phyloP scores from a whole-genome alignment of 2,329 filamentous ascomycete species.

The Pseudogymnoascus sp. region DNA sequence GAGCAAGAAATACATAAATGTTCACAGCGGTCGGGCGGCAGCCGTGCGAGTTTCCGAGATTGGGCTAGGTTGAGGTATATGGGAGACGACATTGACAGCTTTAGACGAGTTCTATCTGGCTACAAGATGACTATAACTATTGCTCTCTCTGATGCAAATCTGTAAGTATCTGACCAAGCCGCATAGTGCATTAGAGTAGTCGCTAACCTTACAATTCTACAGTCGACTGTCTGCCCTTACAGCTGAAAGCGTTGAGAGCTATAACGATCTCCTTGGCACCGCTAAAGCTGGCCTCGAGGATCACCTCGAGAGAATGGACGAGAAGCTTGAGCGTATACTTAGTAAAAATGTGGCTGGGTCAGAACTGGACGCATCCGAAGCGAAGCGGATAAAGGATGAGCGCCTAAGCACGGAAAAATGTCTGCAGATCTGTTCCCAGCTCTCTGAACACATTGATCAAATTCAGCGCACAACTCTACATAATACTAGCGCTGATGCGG shows the following conservation, averaged over 20 bases:
- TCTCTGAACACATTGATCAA: constrained; percentile 27
- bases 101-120: neutral
- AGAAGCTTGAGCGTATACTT: constrained; percentile 23
- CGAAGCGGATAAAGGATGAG: constrained; percentile 27
- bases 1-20: constrained; percentile 30
- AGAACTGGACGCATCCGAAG: constrained; percentile 23
- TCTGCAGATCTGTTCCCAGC: constrained; percentile 27
- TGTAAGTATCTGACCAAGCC: constrained; percentile 6
- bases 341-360: constrained; percentile 13
- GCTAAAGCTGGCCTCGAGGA: constrained; percentile 29
- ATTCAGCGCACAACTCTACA: constrained; percentile 16
- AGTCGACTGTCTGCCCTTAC: constrained; percentile 29
- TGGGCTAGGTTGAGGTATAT: constrained; percentile 32
- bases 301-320: constrained; percentile 25
- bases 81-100: neutral
- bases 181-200: neutral
- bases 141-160: constrained; percentile 9
- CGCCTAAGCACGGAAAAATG: constrained; percentile 29
- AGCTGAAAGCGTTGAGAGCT: constrained; percentile 25
- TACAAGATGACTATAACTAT: neutral
- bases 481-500: constrained; percentile 9
- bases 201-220: constrained; percentile 11
- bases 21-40: constrained; percentile 27
- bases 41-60: constrained; percentile 35
- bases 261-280: constrained; percentile 28